phyloP scores from a whole-genome alignment of 306 rosid genomes.

The Gastrolobium bilobum region DNA sequence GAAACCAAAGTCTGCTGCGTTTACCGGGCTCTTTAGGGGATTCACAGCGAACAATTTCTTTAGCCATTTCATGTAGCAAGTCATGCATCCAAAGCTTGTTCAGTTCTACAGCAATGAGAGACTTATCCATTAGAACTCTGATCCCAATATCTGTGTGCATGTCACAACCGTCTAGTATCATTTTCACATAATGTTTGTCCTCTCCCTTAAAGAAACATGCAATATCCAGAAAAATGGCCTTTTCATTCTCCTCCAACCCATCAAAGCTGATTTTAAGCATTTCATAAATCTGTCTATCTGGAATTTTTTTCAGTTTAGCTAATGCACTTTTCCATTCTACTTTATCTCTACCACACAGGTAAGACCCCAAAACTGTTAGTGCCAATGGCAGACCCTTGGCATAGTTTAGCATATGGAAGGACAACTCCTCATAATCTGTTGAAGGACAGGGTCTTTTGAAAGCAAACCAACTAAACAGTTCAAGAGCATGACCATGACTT shows the following conservation, averaged over 20 bases:
- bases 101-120: conserved; percentile 28
- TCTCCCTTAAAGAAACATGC: conserved; percentile 54
- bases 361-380: conserved; percentile 18
- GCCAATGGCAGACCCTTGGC: conserved; percentile 45
- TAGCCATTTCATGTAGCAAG: conserved; percentile 51
- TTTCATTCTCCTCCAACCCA: conserved; percentile 42
- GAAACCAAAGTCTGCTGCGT: conserved; percentile 47
- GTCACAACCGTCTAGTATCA: conserved; percentile 34
- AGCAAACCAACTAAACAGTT: conserved; percentile 38
- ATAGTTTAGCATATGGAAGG: conserved; percentile 2
- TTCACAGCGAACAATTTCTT: conserved; percentile 44
- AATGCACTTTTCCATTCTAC: conserved; percentile 10
- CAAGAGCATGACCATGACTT: conserved; percentile 23
- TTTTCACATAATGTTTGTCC: not conserved
- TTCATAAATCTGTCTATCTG: conserved; percentile 1
- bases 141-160: conserved; percentile 21
- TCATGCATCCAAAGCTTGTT: conserved; percentile 47
- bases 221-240: conserved; percentile 34
- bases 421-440: conserved; percentile 3
- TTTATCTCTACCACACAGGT: not conserved
- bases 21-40: conserved; percentile 20
- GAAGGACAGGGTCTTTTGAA: conserved; percentile 10
- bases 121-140: conserved; percentile 17
- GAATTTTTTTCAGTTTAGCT: not conserved
- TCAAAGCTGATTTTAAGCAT: conserved; percentile 42